Evolutionary conservation across 768 basidiomycete genomes (phyloP).

Genomic region (Cystobasidium onofrii): DNA sequence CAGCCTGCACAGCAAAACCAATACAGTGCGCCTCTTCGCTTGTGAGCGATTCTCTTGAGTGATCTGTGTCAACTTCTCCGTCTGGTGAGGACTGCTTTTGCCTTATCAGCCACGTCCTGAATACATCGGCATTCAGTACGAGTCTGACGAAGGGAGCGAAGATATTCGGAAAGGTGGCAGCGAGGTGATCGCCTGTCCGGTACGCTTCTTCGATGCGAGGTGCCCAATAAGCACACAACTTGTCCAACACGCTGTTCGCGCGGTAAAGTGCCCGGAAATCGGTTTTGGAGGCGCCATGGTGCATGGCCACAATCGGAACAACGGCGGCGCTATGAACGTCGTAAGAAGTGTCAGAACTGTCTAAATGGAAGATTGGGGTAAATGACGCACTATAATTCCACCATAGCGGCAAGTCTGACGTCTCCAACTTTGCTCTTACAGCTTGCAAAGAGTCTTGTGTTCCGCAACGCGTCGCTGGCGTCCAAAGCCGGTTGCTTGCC

Average conservation of each 20-base stretch:
- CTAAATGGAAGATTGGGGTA: not conserved
- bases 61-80: conserved; percentile 1
- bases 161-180: conserved; percentile 9
- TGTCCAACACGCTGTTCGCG: conserved; percentile 18
- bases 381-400: conserved; percentile 18
- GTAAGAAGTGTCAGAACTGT: not conserved
- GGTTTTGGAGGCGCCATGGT: conserved; percentile 1
- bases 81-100: not conserved
- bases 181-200: not conserved
- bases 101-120: conserved; percentile 27
- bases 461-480: conserved; percentile 11
- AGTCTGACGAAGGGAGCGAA: conserved; percentile 22
- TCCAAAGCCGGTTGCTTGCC: conserved; percentile 30
- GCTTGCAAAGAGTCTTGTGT: conserved; percentile 27
- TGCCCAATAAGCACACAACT: not conserved
- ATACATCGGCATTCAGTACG: conserved; percentile 28
- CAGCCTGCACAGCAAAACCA: conserved; percentile 24
- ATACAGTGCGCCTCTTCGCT: conserved; percentile 27
- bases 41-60: not conserved
- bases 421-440: conserved; percentile 1
- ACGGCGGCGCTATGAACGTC: conserved; percentile 19
- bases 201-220: conserved; percentile 23
- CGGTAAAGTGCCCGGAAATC: conserved; percentile 29
- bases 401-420: conserved; percentile 25
- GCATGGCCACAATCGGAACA: conserved; percentile 29